These are phyloP conservation scores for Nicotiana knightiana DNA, from an alignment of 257 asterid species.

Conservation along the genomic window DNA sequence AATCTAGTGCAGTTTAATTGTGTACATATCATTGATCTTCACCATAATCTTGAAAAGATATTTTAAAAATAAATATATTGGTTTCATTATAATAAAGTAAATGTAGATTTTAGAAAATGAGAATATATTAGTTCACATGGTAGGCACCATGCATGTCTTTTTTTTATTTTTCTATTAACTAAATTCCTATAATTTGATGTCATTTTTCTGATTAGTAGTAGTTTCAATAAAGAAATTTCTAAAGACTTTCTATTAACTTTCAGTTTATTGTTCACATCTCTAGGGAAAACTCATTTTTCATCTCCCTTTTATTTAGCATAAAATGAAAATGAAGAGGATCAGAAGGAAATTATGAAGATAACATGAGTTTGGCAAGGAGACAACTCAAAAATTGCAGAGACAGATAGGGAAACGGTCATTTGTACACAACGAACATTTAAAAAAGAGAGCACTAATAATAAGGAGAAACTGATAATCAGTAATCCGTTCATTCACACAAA, in stretches of 20 bases:
- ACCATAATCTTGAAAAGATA: no score
- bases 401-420: neutral
- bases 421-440: no score
- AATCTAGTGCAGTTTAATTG: no score
- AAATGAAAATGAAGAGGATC: neutral
- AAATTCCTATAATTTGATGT: no score
- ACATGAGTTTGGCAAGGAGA: neutral
- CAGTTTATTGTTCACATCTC: neutral
- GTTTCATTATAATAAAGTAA: no score
- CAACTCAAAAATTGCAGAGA: neutral
- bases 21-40: no score
- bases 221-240: no score
- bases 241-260: neutral
- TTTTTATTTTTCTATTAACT: no score
- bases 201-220: no score
- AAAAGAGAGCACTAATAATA: no score
- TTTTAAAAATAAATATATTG: no score
- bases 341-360: neutral
- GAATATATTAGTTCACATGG: neutral
- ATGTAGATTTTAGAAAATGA: no score
- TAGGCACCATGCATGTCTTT: neutral
- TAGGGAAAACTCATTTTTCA: neutral
- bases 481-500: neutral
- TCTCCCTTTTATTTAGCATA: neutral
- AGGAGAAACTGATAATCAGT: neutral